Evolutionary conservation across 129 eudicot species (phyloP).

Genomic region (Tanacetum coccineum): DNA sequence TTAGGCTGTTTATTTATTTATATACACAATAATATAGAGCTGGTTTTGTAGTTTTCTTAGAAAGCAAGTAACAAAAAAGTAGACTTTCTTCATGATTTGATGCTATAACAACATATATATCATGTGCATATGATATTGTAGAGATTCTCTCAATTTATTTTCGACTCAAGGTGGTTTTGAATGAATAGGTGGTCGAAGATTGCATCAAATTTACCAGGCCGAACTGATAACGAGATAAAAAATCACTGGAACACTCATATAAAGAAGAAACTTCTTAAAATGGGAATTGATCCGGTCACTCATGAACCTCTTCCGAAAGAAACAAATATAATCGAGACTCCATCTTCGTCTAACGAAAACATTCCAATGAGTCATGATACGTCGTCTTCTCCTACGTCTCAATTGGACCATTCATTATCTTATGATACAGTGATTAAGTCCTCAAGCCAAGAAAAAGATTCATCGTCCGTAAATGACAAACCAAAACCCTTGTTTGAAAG

Average conservation of each 20-base stretch:
- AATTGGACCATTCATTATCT: conserved; percentile 2
- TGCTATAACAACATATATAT: no score
- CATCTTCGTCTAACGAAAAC: conserved; percentile 23
- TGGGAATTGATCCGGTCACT: conserved; percentile 90
- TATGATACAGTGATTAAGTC: conserved; percentile 8
- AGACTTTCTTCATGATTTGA: no score
- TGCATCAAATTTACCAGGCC: conserved; percentile 76
- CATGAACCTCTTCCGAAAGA: conserved; percentile 80
- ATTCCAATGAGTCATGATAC: conserved; percentile 19
- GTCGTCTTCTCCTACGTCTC: no score
- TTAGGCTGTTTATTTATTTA: no score
- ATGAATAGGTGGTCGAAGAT: conserved; percentile 82
- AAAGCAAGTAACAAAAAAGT: no score
- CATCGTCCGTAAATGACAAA: conserved; percentile 34
- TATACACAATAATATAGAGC: no score
- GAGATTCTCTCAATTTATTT: no score
- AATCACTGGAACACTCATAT: conserved; percentile 96
- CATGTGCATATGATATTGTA: no score
- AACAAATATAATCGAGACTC: conserved; percentile 11
- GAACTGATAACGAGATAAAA: conserved; percentile 87
- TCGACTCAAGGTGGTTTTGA: no score
- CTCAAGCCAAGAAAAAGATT: conserved; percentile 30
- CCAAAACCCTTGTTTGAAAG: conserved; percentile 30
- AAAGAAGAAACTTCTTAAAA: conserved; percentile 75
- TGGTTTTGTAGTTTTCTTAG: no score